phyloP scores from a whole-genome alignment of 768 basidiomycete genomes.

The Russula ochroleuca region DNA sequence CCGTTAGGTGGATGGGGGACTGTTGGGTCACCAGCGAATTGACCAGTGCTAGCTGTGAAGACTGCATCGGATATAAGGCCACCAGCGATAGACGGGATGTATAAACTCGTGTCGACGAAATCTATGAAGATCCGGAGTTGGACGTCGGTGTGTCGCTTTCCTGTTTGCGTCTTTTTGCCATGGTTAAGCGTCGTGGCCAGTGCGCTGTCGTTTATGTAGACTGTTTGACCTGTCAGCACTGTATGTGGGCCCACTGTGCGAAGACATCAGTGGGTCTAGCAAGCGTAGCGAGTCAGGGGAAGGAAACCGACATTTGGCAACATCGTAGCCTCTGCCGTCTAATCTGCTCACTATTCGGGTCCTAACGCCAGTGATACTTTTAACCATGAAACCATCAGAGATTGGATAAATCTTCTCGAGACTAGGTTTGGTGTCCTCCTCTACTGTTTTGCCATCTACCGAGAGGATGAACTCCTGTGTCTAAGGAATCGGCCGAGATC shows the following conservation, averaged over 20 bases:
- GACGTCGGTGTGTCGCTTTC: conserved; percentile 42
- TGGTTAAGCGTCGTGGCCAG: conserved; percentile 38
- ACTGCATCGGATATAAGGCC: conserved; percentile 45
- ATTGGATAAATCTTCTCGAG: conserved; percentile 58
- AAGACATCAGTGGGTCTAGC: background rate
- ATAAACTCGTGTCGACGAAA: conserved; percentile 44
- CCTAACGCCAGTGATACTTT: conserved; percentile 75
- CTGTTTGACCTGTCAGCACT: conserved; percentile 73
- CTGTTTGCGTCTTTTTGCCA: conserved; percentile 19
- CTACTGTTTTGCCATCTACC: conserved; percentile 45
- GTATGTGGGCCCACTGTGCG: conserved; percentile 72
- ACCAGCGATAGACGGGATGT: conserved; percentile 39
- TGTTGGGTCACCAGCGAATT: conserved; percentile 65
- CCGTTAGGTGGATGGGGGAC: conserved; percentile 29
- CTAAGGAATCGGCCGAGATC: conserved; percentile 39
- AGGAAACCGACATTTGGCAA: conserved; percentile 63
- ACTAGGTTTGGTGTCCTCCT: conserved; percentile 70
- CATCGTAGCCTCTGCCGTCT: conserved; percentile 82
- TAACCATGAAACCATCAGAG: conserved; percentile 66
- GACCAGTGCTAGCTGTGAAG: conserved; percentile 57
- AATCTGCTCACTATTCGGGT: conserved; percentile 72
- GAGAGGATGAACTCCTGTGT: conserved; percentile 81
- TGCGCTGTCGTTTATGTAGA: conserved; percentile 71
- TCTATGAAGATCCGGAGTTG: conserved; percentile 58
- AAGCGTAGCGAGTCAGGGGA: conserved; percentile 1